Conservation (phyloP, 2,329 filamentous ascomycete species). For the Pseudocercospora vitis region DNA sequence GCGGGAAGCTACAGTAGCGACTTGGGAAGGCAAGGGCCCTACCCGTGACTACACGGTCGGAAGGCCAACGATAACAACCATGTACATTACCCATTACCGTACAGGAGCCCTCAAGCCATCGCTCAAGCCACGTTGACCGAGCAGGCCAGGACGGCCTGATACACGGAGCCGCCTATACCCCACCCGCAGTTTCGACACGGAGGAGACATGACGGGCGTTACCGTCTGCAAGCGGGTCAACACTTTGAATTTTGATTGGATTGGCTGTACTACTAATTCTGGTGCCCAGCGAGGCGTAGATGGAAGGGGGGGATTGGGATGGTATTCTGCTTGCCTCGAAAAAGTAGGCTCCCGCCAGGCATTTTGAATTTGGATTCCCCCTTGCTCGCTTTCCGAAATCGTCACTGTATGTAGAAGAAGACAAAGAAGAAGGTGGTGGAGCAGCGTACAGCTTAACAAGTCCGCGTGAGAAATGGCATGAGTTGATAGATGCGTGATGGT, state of each 20-base stretch:
- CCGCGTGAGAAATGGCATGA: constrained; percentile 1
- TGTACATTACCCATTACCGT: constrained; percentile 21
- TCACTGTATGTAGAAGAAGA: constrained; percentile 7
- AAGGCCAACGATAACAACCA: neutral
- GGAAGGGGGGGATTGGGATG: neutral
- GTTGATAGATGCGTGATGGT: neutral
- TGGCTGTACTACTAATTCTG: constrained; percentile 17
- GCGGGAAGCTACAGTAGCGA: constrained; percentile 36
- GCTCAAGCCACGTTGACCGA: constrained; percentile 29
- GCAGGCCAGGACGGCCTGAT: constrained; percentile 17
- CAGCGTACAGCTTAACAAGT: neutral
- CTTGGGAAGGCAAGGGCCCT: constrained; percentile 27
- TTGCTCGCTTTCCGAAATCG: constrained; percentile 14
- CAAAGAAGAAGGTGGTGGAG: too few relatives aligned
- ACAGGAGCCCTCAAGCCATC: constrained; percentile 12
- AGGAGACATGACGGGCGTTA: constrained; percentile 13
- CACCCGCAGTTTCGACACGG: constrained; percentile 11
- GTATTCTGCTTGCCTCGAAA: constrained; percentile 9
- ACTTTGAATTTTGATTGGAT: constrained; percentile 5
- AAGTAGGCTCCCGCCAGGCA: neutral
- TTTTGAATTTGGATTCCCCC: constrained; percentile 11
- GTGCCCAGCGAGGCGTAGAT: constrained; percentile 13
- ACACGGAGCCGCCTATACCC: constrained; percentile 12
- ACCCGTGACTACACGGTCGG: constrained; percentile 20
- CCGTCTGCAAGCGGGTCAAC: neutral